Evolutionary conservation across 2,329 filamentous ascomycete genomes (phyloP).

Genomic region (Rhinocladiella similis): DNA sequence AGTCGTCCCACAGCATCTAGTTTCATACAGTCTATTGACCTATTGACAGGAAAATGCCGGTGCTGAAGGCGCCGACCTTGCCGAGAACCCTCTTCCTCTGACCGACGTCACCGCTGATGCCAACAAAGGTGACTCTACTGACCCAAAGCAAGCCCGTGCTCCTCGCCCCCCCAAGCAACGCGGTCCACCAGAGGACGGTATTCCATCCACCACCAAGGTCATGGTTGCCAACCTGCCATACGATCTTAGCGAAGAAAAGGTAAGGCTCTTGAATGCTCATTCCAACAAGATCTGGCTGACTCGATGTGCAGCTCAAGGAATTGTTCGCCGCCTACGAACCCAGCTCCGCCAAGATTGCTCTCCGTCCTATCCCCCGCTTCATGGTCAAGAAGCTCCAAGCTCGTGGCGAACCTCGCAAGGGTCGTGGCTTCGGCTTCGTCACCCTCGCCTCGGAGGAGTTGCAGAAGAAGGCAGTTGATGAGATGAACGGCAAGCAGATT

Average conservation of each 20-base stretch:
- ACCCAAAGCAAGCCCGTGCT: slow-evolving; percentile 45
- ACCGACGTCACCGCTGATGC: slow-evolving; percentile 58
- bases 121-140: slow-evolving; percentile 36
- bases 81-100: slow-evolving; percentile 55
- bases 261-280: slow-evolving; percentile 44
- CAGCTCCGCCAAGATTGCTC: slow-evolving; percentile 94
- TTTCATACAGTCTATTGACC: slow-evolving; percentile 3
- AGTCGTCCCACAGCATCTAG: slow-evolving; percentile 4
- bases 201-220: slow-evolving; percentile 99
- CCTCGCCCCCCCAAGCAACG: slow-evolving; percentile 72
- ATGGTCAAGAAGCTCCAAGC: slow-evolving; percentile 99
- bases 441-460: slow-evolving; percentile 92
- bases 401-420: slow-evolving; percentile 97
- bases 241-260: slow-evolving; percentile 96
- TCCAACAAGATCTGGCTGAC: slow-evolving; percentile 30
- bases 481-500: slow-evolving; percentile 99
- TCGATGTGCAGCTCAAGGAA: slow-evolving; percentile 76
- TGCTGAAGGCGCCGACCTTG: slow-evolving; percentile 45
- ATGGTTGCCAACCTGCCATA: slow-evolving; percentile 99
- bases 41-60: slow-evolving; percentile 30
- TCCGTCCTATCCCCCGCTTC: slow-evolving; percentile 97
- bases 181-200: slow-evolving; percentile 93
- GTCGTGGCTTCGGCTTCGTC: slow-evolving; percentile 97
- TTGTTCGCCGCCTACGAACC: slow-evolving; percentile 92
- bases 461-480: slow-evolving; percentile 92